Conservation (phyloP, 2,329 filamentous ascomycete species). For the Trichoderma brevicompactum region DNA sequence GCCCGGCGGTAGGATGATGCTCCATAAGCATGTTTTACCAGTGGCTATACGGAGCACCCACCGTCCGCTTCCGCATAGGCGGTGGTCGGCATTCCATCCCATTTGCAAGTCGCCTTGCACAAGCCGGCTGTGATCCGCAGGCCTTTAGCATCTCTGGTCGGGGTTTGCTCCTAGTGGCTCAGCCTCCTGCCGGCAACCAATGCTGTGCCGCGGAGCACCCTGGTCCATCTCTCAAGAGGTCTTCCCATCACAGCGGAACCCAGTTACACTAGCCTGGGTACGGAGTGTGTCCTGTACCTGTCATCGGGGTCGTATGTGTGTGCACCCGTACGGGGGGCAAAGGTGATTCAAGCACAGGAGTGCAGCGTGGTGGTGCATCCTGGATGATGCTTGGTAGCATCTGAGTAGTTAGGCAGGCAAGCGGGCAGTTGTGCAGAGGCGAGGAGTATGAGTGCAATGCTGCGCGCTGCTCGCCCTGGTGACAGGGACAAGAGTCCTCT, state of each 20-base stretch:
- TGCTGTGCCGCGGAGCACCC: conserved; percentile 24
- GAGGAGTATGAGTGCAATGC: not conserved
- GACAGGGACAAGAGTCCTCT: not conserved
- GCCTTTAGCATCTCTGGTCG: conserved; percentile 15
- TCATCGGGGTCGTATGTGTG: conserved; percentile 6
- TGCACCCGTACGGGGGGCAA: not conserved
- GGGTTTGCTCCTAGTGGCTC: conserved; percentile 25
- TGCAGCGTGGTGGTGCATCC: not conserved
- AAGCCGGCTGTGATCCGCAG: conserved; percentile 25
- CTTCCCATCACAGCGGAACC: conserved; percentile 25
- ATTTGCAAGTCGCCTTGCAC: conserved; percentile 23
- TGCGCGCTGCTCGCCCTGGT: not conserved
- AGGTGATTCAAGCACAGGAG: too few species aligned
- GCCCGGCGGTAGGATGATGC: not conserved
- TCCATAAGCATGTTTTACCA: conserved; percentile 10
- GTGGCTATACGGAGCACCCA: not conserved
- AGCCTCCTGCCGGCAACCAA: conserved; percentile 23
- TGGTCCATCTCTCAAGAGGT: conserved; percentile 13
- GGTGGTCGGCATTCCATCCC: conserved; percentile 21
- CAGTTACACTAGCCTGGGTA: not conserved
- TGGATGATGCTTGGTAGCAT: not conserved
- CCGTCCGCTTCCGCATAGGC: conserved; percentile 5
- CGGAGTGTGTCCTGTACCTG: conserved; percentile 2
- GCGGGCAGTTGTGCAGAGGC: not conserved
- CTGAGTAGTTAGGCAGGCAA: not conserved